phyloP scores from a whole-genome alignment of 1,284 basidiomycete species.

The Leccinum subspadiceum region DNA sequence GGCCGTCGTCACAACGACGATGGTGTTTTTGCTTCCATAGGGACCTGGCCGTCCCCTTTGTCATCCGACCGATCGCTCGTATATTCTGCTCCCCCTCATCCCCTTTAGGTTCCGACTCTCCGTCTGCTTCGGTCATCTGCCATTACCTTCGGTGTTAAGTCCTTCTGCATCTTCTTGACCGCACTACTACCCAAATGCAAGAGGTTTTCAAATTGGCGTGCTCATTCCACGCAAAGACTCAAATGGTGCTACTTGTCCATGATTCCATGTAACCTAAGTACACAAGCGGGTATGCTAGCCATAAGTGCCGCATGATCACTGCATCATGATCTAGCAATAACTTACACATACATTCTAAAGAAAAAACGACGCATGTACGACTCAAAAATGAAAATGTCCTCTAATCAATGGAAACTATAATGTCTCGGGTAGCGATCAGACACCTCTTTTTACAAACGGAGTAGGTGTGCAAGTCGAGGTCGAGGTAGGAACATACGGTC shows the following conservation, averaged over 20 bases:
- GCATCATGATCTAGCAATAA: background rate
- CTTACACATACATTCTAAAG: background rate
- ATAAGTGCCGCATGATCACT: background rate
- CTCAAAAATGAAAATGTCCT: background rate
- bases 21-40: too few relatives aligned
- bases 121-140: too few relatives aligned
- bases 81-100: too few relatives aligned
- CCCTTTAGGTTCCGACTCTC: too few relatives aligned
- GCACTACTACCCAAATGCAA: background rate
- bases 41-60: too few relatives aligned
- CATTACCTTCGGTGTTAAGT: too few relatives aligned
- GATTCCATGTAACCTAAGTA: background rate
- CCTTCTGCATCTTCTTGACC: background rate
- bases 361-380: background rate
- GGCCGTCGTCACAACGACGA: too few relatives aligned
- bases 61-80: too few relatives aligned
- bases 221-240: background rate
- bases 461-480: conserved; percentile 9
- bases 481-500: conserved; percentile 11
- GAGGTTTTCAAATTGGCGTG: background rate
- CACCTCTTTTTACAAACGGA: background rate
- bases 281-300: background rate
- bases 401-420: background rate
- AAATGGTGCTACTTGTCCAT: background rate
- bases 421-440: background rate